These are phyloP conservation scores for Phyllosticta citribraziliensis DNA, from an alignment of 2,329 filamentous ascomycete genomes.

Conservation along the genomic window DNA sequence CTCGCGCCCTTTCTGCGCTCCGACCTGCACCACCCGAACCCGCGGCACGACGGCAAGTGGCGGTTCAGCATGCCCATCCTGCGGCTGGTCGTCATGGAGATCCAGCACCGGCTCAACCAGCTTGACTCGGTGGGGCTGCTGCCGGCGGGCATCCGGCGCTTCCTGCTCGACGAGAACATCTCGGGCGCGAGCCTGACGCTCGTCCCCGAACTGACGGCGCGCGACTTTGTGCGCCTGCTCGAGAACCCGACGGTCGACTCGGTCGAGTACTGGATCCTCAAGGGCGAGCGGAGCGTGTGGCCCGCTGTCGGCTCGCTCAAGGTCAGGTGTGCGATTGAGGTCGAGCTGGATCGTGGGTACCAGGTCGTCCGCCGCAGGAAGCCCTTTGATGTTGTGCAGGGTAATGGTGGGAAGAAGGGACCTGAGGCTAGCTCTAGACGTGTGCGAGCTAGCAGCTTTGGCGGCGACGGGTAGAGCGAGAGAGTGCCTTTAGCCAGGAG, in stretches of 20 bases:
- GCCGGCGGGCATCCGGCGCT: constrained; percentile 58
- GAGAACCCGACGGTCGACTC: constrained; percentile 69
- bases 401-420: background rate
- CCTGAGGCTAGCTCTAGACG: background rate
- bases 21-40: constrained; percentile 64
- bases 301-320: constrained; percentile 74
- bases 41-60: constrained; percentile 50
- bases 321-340: constrained; percentile 75
- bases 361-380: constrained; percentile 58
- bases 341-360: constrained; percentile 78
- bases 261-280: constrained; percentile 74
- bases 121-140: constrained; percentile 68
- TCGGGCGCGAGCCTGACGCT: constrained; percentile 71
- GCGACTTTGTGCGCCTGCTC: constrained; percentile 69
- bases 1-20: constrained; percentile 75
- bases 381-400: constrained; percentile 28
- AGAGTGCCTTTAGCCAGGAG: no score
- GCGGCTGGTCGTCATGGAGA: constrained; percentile 62
- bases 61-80: constrained; percentile 47
- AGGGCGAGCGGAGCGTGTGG: constrained; percentile 84
- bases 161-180: constrained; percentile 73
- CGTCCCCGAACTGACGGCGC: constrained; percentile 64
- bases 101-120: constrained; percentile 72
- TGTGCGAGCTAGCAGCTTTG: constrained; percentile 7
- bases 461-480: constrained; percentile 3